Base-by-base conservation (phyloP, 148 eudicot genomes). In the Vaccinium macrocarpon region DNA sequence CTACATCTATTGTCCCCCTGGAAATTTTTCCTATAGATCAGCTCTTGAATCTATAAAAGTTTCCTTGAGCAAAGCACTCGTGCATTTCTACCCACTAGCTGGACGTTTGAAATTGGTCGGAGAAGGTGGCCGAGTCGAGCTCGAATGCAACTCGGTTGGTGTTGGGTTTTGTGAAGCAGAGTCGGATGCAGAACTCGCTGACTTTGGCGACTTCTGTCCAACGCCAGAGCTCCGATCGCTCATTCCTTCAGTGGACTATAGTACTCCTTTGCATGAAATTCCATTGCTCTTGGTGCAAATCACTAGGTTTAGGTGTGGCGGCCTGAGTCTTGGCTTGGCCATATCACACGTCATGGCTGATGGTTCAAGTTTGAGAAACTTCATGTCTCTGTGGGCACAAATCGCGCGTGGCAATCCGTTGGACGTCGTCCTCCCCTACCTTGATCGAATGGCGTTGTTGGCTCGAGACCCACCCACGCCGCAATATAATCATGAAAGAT, bases 211-310 rank as follows among this genome's bases (percentile, higher is more conserved):
- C 27, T 82, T 85, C 59, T 42, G 81, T 6, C 81, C 81, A 3
- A 52, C 66, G 7, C 53, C 76, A 5, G 55, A 78, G 72, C 32
- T 88, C 74, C 68, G 70, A 25, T 48, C 82, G 8, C 83, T 88
- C 12, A 59, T 83, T 1, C 90, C 90, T 4, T 27, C 84, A 1
- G 86, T 88, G 0, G 88, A 83, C 32, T 81, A 85, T n/a, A 23
- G 15, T 3, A 18, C 16, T 11, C 82, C 87, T 35, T 64, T 84
- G 15, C 86, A 86, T 10, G 88, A 88, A 61, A 29, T 81, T 5
- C 90, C 90, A 4, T 4, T 88, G 51, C 23, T 85, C 2, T 48
- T 83, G 6, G 88, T 78, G 15, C 90, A 88, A 64, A 59, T 61
- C 68, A 61, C 68, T n/a, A 61, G 25, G 68, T 61, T 61, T 15